These are phyloP conservation scores for Aspergillus pseudoglaucus DNA, from an alignment of 2,329 filamentous ascomycete genomes.

Conservation along the genomic window DNA sequence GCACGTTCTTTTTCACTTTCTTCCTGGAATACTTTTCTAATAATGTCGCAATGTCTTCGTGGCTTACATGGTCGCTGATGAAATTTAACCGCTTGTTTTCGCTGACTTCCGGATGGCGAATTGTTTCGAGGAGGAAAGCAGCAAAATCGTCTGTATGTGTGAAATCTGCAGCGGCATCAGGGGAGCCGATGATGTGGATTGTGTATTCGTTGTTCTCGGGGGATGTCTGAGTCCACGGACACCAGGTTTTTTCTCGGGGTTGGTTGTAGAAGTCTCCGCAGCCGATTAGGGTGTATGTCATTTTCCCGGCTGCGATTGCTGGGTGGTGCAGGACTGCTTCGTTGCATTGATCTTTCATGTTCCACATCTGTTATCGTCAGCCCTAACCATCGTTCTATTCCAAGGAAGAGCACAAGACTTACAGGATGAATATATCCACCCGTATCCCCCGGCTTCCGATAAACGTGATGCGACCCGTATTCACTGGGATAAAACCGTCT, in stretches of 20 bases:
- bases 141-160: slow-evolving; percentile 21
- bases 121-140: slow-evolving; percentile 17
- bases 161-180: slow-evolving; percentile 17
- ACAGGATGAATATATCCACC: slow-evolving; percentile 17
- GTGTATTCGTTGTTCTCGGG: slow-evolving; percentile 11
- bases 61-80: slow-evolving; percentile 17
- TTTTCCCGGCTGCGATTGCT: slow-evolving; percentile 15
- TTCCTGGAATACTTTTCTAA: slow-evolving; percentile 15
- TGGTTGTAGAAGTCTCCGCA: slow-evolving; percentile 28
- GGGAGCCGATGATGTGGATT: slow-evolving; percentile 18
- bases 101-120: slow-evolving; percentile 15
- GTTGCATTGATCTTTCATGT: slow-evolving; percentile 10
- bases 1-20: slow-evolving; percentile 8
- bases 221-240: slow-evolving; percentile 17
- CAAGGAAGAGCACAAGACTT: background rate
- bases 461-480: slow-evolving; percentile 20
- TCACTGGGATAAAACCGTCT: slow-evolving; percentile 22
- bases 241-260: slow-evolving; percentile 20
- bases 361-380: slow-evolving; percentile 6
- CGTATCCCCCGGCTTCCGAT: slow-evolving; percentile 13
- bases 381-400: background rate
- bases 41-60: slow-evolving; percentile 14
- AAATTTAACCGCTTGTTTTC: slow-evolving; percentile 19
- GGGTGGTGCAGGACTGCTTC: slow-evolving; percentile 15
- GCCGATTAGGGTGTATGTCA: slow-evolving; percentile 26